Conservation (phyloP, 345 rosid genomes). For the Citrus reticulata region DNA sequence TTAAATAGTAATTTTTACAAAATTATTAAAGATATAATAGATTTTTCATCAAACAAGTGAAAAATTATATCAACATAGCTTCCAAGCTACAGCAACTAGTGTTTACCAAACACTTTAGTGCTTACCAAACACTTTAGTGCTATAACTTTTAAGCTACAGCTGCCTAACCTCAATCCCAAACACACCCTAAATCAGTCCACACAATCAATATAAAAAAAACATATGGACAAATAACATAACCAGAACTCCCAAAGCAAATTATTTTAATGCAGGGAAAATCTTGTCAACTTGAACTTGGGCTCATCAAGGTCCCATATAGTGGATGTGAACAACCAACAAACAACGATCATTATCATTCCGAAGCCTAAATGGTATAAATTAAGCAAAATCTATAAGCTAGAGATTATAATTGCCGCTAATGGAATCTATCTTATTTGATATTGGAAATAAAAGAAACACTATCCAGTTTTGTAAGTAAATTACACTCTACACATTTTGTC, state of each 20-base stretch:
- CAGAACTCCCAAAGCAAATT: neutral
- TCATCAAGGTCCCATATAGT: neutral
- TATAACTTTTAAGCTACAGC: too few species aligned
- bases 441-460: neutral
- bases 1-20: too few species aligned
- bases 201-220: neutral
- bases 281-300: conserved; percentile 1
- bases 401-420: neutral
- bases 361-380: neutral
- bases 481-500: neutral
- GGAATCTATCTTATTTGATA: neutral
- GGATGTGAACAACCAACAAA: neutral
- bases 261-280: neutral
- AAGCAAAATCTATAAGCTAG: neutral
- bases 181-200: neutral
- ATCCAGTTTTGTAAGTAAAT: neutral
- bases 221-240: neutral
- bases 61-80: too few species aligned
- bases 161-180: too few species aligned
- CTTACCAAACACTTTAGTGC: too few species aligned
- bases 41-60: too few species aligned
- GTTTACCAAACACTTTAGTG: too few species aligned
- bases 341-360: neutral
- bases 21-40: too few species aligned
- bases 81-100: too few species aligned